phyloP scores from a whole-genome alignment of 164 flowering plant genomes.

The Dillenia turbinata region DNA sequence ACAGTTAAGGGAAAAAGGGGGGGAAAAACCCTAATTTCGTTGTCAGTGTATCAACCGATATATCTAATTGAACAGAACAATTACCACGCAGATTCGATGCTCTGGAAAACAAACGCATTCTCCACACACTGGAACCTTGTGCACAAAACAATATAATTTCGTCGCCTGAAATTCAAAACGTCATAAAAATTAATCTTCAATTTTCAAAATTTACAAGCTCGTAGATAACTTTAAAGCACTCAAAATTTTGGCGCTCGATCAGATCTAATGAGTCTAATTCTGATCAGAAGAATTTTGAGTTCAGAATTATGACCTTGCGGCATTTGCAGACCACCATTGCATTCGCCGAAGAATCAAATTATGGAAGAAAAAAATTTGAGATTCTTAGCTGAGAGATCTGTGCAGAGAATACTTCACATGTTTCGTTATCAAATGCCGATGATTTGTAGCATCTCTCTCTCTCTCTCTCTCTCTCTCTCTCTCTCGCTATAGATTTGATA shows the following conservation, averaged over 20 bases:
- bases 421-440: too few relatives aligned
- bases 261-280: too few relatives aligned
- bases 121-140: constrained; percentile 97
- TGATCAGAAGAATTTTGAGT: not conserved
- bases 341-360: constrained; percentile 9
- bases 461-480: too few relatives aligned
- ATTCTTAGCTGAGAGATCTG: not conserved
- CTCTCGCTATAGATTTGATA: too few relatives aligned
- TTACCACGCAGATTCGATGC: constrained; percentile 96
- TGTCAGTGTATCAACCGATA: too few relatives aligned
- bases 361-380: not conserved
- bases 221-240: not conserved
- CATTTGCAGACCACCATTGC: constrained; percentile 94
- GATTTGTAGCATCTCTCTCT: too few relatives aligned
- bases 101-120: constrained; percentile 97
- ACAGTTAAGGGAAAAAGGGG: too few relatives aligned
- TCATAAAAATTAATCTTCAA: not conserved
- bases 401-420: too few relatives aligned
- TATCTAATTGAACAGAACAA: too few relatives aligned
- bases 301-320: constrained; percentile 58
- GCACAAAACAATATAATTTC: constrained; percentile 95
- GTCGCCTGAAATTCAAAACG: constrained; percentile 70
- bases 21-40: too few relatives aligned
- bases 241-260: not conserved
- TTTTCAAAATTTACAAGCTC: not conserved